A percentile compares a stretch with the other conserved stretches of the same genome.
These are phyloP conservation scores for Draba incana DNA, from an alignment of 345 rosid species.

Conservation along the genomic window DNA sequence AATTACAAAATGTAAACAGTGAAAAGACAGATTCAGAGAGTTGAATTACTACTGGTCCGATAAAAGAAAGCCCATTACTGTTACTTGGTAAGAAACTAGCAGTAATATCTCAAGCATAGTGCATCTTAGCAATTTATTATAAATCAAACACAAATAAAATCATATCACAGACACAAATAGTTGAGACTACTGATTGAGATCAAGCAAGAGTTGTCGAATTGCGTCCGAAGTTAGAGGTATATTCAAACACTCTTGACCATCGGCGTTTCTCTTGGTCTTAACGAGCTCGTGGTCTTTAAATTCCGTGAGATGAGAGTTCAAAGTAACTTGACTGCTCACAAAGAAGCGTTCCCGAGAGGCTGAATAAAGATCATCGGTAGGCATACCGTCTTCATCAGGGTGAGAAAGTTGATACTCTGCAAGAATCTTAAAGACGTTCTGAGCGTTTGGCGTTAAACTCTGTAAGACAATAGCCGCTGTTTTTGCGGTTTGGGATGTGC, in stretches of 20 bases:
- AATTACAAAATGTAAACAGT: too few species aligned
- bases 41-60: too few species aligned
- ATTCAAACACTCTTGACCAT: conserved; percentile 89
- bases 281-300: conserved; percentile 94
- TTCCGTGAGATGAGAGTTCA: conserved; percentile 89
- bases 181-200: conserved; percentile 49
- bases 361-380: conserved; percentile 61
- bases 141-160: background rate
- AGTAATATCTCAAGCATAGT: too few species aligned
- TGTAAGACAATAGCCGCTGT: conserved; percentile 88
- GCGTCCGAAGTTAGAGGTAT: conserved; percentile 77
- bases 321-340: conserved; percentile 86
- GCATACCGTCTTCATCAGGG: conserved; percentile 93
- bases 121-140: too few species aligned
- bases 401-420: conserved; percentile 77
- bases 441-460: conserved; percentile 94
- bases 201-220: conserved; percentile 63
- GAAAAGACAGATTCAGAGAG: too few species aligned
- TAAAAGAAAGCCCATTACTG: too few species aligned
- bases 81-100: too few species aligned
- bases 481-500: conserved; percentile 70
- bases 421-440: conserved; percentile 84
- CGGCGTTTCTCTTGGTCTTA: conserved; percentile 67
- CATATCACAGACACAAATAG: conserved; percentile 8
- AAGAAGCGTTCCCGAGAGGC: conserved; percentile 78